Evolutionary conservation across 2,329 filamentous ascomycete genomes (phyloP), one percentile per base, ranked within the genome.

Genomic region (Scorias spongiosa): DNA sequence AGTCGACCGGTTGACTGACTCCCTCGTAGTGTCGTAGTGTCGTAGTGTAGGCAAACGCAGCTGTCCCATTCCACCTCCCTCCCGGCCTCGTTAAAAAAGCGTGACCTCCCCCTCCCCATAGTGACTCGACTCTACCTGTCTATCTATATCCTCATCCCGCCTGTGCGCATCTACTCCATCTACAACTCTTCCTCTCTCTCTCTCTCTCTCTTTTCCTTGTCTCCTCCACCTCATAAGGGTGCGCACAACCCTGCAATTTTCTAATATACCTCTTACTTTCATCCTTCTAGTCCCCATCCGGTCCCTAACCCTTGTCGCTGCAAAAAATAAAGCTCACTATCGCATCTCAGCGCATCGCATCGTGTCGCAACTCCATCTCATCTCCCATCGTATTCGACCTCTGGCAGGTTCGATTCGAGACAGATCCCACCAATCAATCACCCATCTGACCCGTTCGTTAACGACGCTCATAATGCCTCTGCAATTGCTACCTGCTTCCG

Each of bases 401-500:
- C 38, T 40, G 38, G 14, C 38, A 17, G 14, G 38, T 20, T 28
- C 38, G 11, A 28, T 37, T n/a, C 12, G 17, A 37, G 6, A 37
- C 17, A 3, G 9, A 37, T 37, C 34, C 12, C 4, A 37, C 17
- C 17, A 37, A n/a, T n/a, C 17, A n/a, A 37, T 3, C 34, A 37
- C 8, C 12, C 4, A 37, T 26, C 20, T 17, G 17, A 37, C 6
- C 34, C 12, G 34, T 9, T 17, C 17, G 8, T n/a, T 37, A n/a
- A n/a, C n/a, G n/a, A n/a, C n/a, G n/a, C n/a, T n/a, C 63, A 72
- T 62, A 62, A 96, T 96, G 91, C 87, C 87, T 63, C 83, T 87
- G 59, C 82, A 91, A 72, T 74, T 98, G 63, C 72, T 98, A 57
- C 91, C 91, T 55, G 89, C 89, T 50, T 96, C 91, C 58, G 91